Conservation (phyloP, 306 rosid genomes). For the Myrica gale region DNA sequence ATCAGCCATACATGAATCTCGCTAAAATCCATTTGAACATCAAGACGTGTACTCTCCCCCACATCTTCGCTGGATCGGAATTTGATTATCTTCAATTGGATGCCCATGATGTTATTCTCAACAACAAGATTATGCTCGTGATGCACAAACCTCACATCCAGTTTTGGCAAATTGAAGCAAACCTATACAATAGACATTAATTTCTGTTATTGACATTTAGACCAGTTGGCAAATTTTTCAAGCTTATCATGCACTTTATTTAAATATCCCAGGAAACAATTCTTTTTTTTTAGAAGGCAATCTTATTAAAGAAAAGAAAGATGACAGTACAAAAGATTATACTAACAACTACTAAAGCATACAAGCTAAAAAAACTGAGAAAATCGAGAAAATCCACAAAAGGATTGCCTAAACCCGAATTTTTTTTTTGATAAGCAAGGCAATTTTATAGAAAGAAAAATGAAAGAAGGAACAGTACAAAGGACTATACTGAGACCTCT, state of each 20-base stretch:
- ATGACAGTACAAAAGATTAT: no score
- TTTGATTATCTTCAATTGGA: constrained; percentile 74
- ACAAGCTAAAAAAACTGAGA: no score
- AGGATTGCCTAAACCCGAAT: no score
- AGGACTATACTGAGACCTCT: no score
- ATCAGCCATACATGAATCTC: constrained; percentile 84
- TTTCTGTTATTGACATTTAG: constrained; percentile 23
- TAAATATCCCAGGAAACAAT: constrained; percentile 24
- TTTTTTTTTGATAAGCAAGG: no score
- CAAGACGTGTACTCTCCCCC: constrained; percentile 89
- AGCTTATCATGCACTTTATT: constrained; percentile 14
- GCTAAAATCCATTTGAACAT: constrained; percentile 84
- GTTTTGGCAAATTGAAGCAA: constrained; percentile 82
- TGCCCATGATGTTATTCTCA: constrained; percentile 89
- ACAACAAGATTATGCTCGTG: constrained; percentile 57
- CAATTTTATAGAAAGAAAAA: no score
- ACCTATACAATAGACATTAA: constrained; percentile 52
- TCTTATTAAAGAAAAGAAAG: no score
- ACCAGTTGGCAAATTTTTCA: constrained; percentile 15
- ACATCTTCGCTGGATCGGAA: constrained; percentile 73
- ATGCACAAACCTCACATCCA: constrained; percentile 80
- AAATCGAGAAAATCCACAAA: no score
- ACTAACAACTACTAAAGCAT: no score
- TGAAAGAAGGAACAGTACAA: no score
- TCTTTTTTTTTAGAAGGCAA: no score